These are phyloP conservation scores for Exophiala spinifera DNA, from an alignment of 2,329 filamentous ascomycete species.

Conservation along the genomic window DNA sequence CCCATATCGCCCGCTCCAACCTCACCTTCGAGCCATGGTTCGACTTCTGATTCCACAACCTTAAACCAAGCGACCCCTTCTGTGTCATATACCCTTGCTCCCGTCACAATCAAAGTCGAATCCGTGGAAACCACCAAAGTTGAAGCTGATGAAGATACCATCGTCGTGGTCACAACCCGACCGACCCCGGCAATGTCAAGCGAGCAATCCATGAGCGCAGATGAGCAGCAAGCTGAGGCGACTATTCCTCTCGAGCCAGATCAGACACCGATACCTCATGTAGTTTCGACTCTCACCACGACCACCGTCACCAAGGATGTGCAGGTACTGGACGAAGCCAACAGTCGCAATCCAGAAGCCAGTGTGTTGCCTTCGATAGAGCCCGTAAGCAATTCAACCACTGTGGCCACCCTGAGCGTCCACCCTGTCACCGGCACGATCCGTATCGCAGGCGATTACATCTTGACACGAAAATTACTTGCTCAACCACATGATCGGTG, in stretches of 20 bases:
- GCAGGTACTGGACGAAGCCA: not conserved
- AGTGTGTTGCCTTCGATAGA: slow-evolving; percentile 28
- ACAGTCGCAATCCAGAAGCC: slow-evolving; percentile 1
- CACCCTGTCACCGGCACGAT: slow-evolving; percentile 33
- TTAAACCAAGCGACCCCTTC: not conserved
- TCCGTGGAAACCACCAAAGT: slow-evolving; percentile 23
- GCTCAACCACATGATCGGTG: slow-evolving; percentile 74
- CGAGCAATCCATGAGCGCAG: not conserved
- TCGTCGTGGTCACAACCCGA: slow-evolving; percentile 2
- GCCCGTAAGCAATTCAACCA: slow-evolving; percentile 20
- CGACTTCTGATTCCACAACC: slow-evolving; percentile 3
- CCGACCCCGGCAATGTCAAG: not conserved
- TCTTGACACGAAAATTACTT: slow-evolving; percentile 72
- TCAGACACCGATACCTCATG: slow-evolving; percentile 10
- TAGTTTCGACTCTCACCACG: slow-evolving; percentile 24
- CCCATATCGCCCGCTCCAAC: slow-evolving; percentile 24
- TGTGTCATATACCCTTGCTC: not conserved
- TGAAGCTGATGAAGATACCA: slow-evolving; percentile 25
- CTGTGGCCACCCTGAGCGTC: slow-evolving; percentile 19
- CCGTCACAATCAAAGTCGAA: slow-evolving; percentile 29
- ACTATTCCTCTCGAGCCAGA: not conserved
- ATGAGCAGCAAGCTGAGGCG: not conserved
- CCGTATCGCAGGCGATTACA: slow-evolving; percentile 74
- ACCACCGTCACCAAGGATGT: slow-evolving; percentile 23
- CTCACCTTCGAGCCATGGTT: slow-evolving; percentile 25